These are phyloP conservation scores for Coemansia pectinata DNA, from an alignment of 192 early-diverging fungal species.

Conservation along the genomic window DNA sequence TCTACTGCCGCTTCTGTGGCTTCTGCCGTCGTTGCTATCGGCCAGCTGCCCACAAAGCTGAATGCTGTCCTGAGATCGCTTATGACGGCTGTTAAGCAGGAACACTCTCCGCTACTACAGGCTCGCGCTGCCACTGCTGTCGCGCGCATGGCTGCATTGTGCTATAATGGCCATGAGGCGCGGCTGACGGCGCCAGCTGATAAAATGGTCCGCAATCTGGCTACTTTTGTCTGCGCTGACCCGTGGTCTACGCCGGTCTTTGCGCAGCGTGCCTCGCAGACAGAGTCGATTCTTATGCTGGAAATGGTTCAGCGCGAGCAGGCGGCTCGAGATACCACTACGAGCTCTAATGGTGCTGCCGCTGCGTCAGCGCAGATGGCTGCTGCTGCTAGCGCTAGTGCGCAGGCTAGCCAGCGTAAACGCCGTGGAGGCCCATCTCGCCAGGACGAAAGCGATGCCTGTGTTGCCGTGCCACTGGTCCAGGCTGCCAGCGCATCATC, in stretches of 20 bases:
- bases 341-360: conserved; percentile 16
- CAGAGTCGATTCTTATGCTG: conserved; percentile 37
- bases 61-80: conserved; percentile 83
- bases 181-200: conserved; percentile 62
- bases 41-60: conserved; percentile 75
- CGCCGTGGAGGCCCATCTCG: conserved; percentile 14
- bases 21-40: conserved; percentile 78
- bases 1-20: conserved; percentile 64
- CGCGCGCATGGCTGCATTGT: conserved; percentile 42
- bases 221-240: conserved; percentile 83
- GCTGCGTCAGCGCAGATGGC: conserved; percentile 32
- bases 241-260: conserved; percentile 68
- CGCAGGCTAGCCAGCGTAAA: conserved; percentile 41
- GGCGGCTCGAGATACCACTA: background rate
- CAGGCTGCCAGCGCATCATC: conserved; percentile 2
- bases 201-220: conserved; percentile 88
- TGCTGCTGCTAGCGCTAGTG: conserved; percentile 38
- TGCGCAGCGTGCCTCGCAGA: conserved; percentile 40
- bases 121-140: conserved; percentile 59
- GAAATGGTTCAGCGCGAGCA: conserved; percentile 49
- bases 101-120: conserved; percentile 60
- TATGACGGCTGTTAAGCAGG: conserved; percentile 82
- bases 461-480: conserved; percentile 28
- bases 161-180: conserved; percentile 14
- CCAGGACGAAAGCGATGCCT: background rate